Base-by-base conservation (phyloP, 768 basidiomycete species). In the Porpolomopsis calyptriformis region DNA sequence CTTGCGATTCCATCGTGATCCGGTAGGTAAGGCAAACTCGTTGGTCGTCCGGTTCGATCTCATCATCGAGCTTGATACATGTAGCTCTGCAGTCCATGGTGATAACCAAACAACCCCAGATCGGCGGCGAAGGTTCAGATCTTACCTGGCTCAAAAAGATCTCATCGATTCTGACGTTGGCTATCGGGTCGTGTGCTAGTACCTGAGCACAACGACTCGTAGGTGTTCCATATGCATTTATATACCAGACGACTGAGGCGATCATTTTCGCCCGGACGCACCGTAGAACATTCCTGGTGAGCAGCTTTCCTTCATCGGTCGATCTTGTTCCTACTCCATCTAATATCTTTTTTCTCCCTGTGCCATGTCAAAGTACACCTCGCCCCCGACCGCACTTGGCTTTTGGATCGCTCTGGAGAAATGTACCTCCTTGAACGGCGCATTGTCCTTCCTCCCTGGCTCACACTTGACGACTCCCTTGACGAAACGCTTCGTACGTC, bases 321-420 rank as follows among this genome's bases (percentile, higher is more conserved):
- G n/a, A n/a, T n/a, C n/a, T n/a, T n/a, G n/a, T n/a, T n/a, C n/a
- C n/a, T n/a, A n/a, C n/a, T n/a, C n/a, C n/a, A n/a, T n/a, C n/a
- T n/a, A n/a, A n/a, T n/a, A n/a, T n/a, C n/a, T n/a, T n/a, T n/a
- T 25, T 16, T 48, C 53, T 31, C 48, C 31, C 4, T 20, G 37
- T n/a, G 26, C 43, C 25, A 25, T 27, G 8, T 12, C 31, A 35
- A 60, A 98, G 80, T 97, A 94, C 64, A 96, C 93, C 7, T 71
- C 85, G 33, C 96, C 96, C 9, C 87, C 87, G 0, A 81, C 80
- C 7, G 96, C 96, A 0, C 74, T 98, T 18, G 96, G 96, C 2
- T 89, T 93, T 60, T 99, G 96, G 96, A 86, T 98, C 48, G 88
- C 94, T 0, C 68, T 99, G 29, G 94, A 98, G 60, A 72, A 77